These are phyloP conservation scores for Solanum hybrid DNA, from an alignment of 305 asterid species.

Conservation along the genomic window DNA sequence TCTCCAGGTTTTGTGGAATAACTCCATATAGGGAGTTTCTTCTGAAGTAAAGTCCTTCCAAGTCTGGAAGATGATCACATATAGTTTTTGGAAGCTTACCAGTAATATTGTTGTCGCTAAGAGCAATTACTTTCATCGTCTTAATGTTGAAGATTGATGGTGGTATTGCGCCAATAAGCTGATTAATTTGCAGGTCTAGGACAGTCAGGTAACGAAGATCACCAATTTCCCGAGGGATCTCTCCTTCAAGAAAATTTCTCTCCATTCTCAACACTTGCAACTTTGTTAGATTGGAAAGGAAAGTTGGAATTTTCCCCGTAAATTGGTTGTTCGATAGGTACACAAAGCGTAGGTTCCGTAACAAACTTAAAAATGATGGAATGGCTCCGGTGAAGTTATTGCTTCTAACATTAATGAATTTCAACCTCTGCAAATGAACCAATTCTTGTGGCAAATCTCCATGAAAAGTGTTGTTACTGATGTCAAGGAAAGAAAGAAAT, in stretches of 20 bases:
- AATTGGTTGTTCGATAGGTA: not conserved
- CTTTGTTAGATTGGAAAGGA: too few species aligned
- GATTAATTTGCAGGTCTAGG: not conserved
- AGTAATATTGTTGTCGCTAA: too few species aligned
- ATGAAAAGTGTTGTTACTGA: too few species aligned
- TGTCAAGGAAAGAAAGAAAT: too few species aligned
- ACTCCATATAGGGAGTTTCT: not conserved
- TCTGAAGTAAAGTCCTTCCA: not conserved
- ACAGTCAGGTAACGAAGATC: not conserved
- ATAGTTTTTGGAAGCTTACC: not conserved
- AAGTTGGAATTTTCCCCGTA: too few species aligned
- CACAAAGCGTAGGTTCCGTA: not conserved
- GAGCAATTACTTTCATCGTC: fast-evolving
- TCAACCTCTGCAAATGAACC: not conserved
- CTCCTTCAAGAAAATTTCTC: not conserved
- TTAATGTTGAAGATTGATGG: too few species aligned
- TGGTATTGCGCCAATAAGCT: not conserved
- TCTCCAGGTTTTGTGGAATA: not conserved
- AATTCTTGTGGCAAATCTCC: not conserved
- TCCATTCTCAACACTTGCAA: too few species aligned
- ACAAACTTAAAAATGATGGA: not conserved
- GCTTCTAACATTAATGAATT: not conserved
- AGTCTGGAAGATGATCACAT: not conserved
- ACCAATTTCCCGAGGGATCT: not conserved
- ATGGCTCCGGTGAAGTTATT: not conserved